A percentile compares a stretch with the other conserved stretches of the same genome.
Evolutionary conservation across 768 basidiomycete genomes (phyloP).

Genomic region (Strobilomyces dryophilus): DNA sequence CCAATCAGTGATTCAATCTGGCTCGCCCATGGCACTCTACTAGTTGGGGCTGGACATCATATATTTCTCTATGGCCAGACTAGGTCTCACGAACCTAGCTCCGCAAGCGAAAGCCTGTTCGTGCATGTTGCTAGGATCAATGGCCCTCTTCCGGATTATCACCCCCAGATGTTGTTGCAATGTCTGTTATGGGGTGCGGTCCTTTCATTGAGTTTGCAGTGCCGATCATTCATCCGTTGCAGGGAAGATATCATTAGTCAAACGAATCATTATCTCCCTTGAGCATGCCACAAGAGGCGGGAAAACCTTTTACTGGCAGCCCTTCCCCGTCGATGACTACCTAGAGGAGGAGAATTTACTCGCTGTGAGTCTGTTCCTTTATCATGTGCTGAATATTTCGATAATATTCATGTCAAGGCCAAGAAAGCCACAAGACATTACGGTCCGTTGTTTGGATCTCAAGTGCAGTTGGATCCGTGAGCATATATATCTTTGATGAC

Average conservation of each 20-base stretch:
- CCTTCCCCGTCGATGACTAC: slow-evolving; percentile 51
- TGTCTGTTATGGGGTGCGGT: slow-evolving; percentile 86
- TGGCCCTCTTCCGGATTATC: slow-evolving; percentile 86
- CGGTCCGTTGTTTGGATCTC: slow-evolving; percentile 49
- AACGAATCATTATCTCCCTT: slow-evolving; percentile 72
- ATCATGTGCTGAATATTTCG: neutral
- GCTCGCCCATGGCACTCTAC: slow-evolving; percentile 77
- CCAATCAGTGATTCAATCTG: slow-evolving; percentile 89
- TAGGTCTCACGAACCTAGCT: slow-evolving; percentile 14
- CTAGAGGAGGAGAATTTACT: slow-evolving; percentile 17
- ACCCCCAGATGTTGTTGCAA: slow-evolving; percentile 90
- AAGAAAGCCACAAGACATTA: slow-evolving; percentile 36
- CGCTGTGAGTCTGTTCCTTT: slow-evolving; percentile 17
- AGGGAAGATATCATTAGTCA: slow-evolving; percentile 87
- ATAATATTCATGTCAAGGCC: neutral
- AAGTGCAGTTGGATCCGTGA: slow-evolving; percentile 44
- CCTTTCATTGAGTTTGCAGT: neutral
- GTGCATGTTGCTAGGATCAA: slow-evolving; percentile 80
- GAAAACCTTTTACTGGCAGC: slow-evolving; percentile 36
- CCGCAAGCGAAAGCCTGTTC: slow-evolving; percentile 54
- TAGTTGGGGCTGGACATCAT: slow-evolving; percentile 80
- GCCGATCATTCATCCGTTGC: slow-evolving; percentile 7
- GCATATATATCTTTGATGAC: slow-evolving; percentile 13
- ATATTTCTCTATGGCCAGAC: slow-evolving; percentile 73
- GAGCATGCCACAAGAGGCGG: slow-evolving; percentile 30